Conservation (phyloP, 306 rosid genomes). For the Phaseolus lunatus region DNA sequence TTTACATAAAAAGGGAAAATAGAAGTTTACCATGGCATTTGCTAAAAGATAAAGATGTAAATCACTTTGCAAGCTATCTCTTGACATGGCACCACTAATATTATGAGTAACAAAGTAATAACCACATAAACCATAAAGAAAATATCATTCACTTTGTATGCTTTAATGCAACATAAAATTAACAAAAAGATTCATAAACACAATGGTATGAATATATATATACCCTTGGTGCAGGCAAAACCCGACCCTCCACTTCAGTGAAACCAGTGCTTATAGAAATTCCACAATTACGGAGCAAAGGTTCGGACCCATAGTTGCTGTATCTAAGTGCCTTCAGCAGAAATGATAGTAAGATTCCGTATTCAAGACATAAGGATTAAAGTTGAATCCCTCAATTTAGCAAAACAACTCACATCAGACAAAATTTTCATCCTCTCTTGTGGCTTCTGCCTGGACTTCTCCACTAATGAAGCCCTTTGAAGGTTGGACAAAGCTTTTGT, state of each 20-base stretch:
- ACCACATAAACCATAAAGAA: neutral
- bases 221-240: constrained; percentile 92
- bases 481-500: constrained; percentile 80
- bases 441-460: constrained; percentile 95
- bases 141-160: neutral
- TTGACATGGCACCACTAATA: neutral
- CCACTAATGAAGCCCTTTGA: constrained; percentile 90
- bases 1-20: neutral
- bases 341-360: constrained; percentile 25
- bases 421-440: constrained; percentile 87
- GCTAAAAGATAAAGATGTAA: neutral
- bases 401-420: constrained; percentile 64
- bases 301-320: constrained; percentile 84
- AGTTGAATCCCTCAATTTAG: neutral
- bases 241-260: constrained; percentile 94
- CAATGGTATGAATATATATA: constrained; percentile 8
- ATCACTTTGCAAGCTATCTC: neutral
- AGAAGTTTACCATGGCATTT: neutral
- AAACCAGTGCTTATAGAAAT: constrained; percentile 67
- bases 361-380: neutral
- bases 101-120: no score
- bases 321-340: constrained; percentile 71
- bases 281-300: constrained; percentile 80
- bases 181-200: neutral
- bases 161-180: constrained; percentile 4